Base-by-base conservation (phyloP, 2,329 filamentous ascomycete genomes). In the Chaetomium globosum region DNA sequence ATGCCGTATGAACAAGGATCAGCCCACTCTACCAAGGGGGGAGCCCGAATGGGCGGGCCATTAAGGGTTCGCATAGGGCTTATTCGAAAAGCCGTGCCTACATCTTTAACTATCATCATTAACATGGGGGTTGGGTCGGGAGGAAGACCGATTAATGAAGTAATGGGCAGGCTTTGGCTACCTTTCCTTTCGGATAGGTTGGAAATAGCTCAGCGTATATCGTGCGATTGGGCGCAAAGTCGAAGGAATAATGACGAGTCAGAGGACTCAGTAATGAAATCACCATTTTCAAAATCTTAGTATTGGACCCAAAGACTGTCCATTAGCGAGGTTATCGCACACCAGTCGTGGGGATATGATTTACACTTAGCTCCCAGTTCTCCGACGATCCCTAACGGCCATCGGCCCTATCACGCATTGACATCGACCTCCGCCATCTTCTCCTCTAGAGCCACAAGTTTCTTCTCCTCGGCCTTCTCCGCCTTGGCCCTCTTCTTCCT, bases 401-500 rank as follows among this genome's bases (percentile, higher is more conserved):
- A 19, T 9, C 19, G 13, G 26, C 8, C 33, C 21, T 13, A n/a
- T 64, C 53, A 55, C 12, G 28, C 64, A 36, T 3, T 28, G 2
- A 48, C 51, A 51, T 51, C 53, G 12, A 62, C 63, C 23, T 59
- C 51, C 4, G 9, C 67, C 6, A 52, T 30, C 12, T 52, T n/a
- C 8, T 63, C 46, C 59, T 39, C 60, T 55, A 65, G 3, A 52
- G 65, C 58, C 12, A 28, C 26, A 46, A 64, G 26, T 59, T 71
- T 71, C 69, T 75, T 78, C 23, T 73, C 72, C 13, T 69, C 70
- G 4, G 75, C 75, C 3, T 74, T 75, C 66, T 78, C 78, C 1
- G 77, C 78, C 74, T 85, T 86, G 30, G 80, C 79, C 43, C 83
- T 77, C 76, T 75, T 81, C 77, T 87, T 87, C 64, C 82, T 78